These are phyloP conservation scores for Haematococcus lacustris DNA, from an alignment of 139 green algal species.

Conservation along the genomic window DNA sequence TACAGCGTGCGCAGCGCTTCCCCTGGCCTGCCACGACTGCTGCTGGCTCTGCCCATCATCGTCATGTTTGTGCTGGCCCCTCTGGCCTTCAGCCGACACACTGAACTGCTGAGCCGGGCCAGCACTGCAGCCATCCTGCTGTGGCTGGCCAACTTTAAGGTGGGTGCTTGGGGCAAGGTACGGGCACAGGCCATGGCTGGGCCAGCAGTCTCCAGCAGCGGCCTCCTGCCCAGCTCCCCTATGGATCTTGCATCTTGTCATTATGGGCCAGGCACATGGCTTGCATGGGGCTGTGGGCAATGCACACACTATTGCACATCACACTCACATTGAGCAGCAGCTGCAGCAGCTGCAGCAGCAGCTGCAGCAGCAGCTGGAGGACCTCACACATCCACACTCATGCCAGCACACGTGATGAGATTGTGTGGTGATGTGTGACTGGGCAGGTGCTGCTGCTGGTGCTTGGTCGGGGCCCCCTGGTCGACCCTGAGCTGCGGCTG, in stretches of 20 bases:
- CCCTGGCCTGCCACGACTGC: too few relatives aligned
- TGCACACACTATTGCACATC: not conserved
- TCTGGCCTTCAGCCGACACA: not conserved
- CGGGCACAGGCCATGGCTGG: too few relatives aligned
- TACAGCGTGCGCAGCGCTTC: too few relatives aligned
- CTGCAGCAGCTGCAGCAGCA: not conserved
- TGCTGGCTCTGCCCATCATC: not conserved
- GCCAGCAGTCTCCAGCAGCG: not conserved
- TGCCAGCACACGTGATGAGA: not conserved
- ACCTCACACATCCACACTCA: not conserved
- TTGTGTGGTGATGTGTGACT: not conserved
- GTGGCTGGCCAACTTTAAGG: constrained; percentile 25
- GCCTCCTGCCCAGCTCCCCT: too few relatives aligned
- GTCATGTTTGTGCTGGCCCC: not conserved
- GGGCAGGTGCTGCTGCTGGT: constrained; percentile 1
- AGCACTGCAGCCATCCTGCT: constrained; percentile 15
- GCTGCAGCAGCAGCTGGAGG: too few relatives aligned
- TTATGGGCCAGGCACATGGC: not conserved
- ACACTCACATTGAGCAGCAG: not conserved
- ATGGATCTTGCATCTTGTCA: too few relatives aligned
- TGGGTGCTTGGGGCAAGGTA: not conserved
- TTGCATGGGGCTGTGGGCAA: not conserved
- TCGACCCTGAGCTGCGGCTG: constrained; percentile 8
- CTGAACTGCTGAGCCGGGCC: constrained; percentile 7
- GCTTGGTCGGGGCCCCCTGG: constrained; percentile 12